phyloP scores from a whole-genome alignment of 2,329 filamentous ascomycete species.

The Fusarium xyrophilum region DNA sequence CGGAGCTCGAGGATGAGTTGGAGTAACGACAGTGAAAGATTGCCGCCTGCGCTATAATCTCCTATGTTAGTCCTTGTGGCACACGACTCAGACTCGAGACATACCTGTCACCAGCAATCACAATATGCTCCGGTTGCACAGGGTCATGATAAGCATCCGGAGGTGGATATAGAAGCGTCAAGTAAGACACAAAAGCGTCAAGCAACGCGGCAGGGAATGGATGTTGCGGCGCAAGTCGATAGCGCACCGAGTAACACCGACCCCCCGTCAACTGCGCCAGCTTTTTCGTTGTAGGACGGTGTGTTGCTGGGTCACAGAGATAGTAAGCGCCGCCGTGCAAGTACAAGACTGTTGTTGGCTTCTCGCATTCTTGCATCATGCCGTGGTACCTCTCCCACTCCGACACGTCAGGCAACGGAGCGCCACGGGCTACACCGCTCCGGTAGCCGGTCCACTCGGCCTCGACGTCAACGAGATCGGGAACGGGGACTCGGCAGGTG shows the following conservation, averaged over 20 bases:
- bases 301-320: slow-evolving; percentile 72
- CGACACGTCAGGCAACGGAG: slow-evolving; percentile 61
- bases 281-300: slow-evolving; percentile 64
- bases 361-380: slow-evolving; percentile 72
- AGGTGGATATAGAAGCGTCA: slow-evolving; percentile 75
- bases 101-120: slow-evolving; percentile 74
- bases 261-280: slow-evolving; percentile 72
- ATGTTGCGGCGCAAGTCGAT: slow-evolving; percentile 76
- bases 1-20: slow-evolving; percentile 72
- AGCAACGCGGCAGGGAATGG: slow-evolving; percentile 78
- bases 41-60: slow-evolving; percentile 70
- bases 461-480: slow-evolving; percentile 64
- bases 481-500: slow-evolving; percentile 46
- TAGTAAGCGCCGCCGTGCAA: slow-evolving; percentile 80
- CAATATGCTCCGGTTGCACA: slow-evolving; percentile 69
- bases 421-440: slow-evolving; percentile 56
- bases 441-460: slow-evolving; percentile 81
- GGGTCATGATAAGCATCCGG: slow-evolving; percentile 70
- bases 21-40: slow-evolving; percentile 70
- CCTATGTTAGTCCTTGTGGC: slow-evolving; percentile 19
- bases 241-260: slow-evolving; percentile 74
- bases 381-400: slow-evolving; percentile 70
- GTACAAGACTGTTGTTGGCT: slow-evolving; percentile 71
- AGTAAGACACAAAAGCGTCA: slow-evolving; percentile 75
- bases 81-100: neutral